Evolutionary conservation across 2,329 filamentous ascomycete species (phyloP).

Genomic region (Diaporthe sp.): DNA sequence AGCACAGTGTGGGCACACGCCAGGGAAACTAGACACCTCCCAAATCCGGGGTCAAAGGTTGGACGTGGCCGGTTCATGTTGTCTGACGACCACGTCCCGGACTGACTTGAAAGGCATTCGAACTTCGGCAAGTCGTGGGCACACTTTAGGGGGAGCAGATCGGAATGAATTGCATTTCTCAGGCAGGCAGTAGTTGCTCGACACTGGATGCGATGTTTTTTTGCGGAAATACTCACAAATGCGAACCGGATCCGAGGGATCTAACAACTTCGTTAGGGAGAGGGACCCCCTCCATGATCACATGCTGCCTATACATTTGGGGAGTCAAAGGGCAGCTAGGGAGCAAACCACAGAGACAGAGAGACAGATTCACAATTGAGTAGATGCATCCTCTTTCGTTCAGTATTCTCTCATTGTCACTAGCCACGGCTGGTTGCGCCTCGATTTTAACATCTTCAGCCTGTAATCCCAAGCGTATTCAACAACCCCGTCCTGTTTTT

Average conservation of each 20-base stretch:
- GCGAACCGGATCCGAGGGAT: neutral
- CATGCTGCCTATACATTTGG: too few relatives aligned
- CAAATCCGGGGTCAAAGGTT: neutral
- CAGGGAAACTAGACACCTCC: neutral
- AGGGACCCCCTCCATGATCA: too few relatives aligned
- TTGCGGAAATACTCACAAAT: neutral
- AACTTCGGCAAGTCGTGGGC: too few relatives aligned
- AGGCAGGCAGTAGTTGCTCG: neutral
- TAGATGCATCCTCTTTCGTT: neutral
- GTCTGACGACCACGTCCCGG: neutral
- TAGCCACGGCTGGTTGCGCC: constrained; percentile 3
- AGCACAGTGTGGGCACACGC: neutral
- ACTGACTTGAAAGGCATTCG: neutral
- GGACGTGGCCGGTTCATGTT: neutral
- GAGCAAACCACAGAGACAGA: neutral
- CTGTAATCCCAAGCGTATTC: neutral
- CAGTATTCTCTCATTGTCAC: constrained; percentile 22
- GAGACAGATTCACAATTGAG: neutral
- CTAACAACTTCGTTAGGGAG: neutral
- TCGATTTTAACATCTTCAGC: neutral
- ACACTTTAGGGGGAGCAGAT: neutral
- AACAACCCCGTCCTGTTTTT: constrained; percentile 12
- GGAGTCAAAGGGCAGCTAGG: neutral
- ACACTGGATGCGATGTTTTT: neutral
- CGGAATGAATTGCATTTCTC: neutral